Evolutionary conservation across 2,329 filamentous ascomycete species (phyloP), one percentile per base, ranked within the genome.

Genomic region (Aspergillus hortae): DNA sequence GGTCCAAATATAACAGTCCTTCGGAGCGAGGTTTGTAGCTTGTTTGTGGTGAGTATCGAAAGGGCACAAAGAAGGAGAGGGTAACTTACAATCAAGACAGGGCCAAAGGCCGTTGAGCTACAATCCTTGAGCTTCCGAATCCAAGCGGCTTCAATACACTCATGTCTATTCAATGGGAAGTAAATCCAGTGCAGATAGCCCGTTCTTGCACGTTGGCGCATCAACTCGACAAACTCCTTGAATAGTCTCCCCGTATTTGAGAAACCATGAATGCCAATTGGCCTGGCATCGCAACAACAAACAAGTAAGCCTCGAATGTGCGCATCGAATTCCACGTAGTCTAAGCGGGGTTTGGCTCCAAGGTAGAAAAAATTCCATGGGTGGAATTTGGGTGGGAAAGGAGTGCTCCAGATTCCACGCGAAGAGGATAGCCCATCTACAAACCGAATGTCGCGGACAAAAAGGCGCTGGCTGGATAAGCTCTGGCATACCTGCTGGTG

Each of bases 1-100:
- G 52, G 40, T n/a, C 56, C 54, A 30, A 60, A 55, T 33, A 49
- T 58, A 9, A 53, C n/a, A 4, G 33, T 51, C 23, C 56, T 56
- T 19, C 54, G 56, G 45, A 54, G n/a, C 1, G 54, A 51, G 5
- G 56, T 56, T 45, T 45, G 46, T 6, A 56, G 35, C 56, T 59
- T 48, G n/a, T 19, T 4, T 33, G 36, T 57, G 25, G 53, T 55
- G 42, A 5, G 21, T 19, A 53, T 52, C 38, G 2, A 21, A 17
- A 7, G 27, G 44, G 23, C 2, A 17, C 2, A 6, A 19, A 4
- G 0, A 4, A 19, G 35, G 11, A 35, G 15, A 35, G 9, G 11
- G 7, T 4, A 12, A 52, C 56, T 54, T 49, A 58, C 54, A 15
- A 55, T 17, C 9, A 58, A 47, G 21, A 21, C 14, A 44, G 50